phyloP scores from a whole-genome alignment of 805 yeast genomes.

The Sporopachydermia lactativora region DNA sequence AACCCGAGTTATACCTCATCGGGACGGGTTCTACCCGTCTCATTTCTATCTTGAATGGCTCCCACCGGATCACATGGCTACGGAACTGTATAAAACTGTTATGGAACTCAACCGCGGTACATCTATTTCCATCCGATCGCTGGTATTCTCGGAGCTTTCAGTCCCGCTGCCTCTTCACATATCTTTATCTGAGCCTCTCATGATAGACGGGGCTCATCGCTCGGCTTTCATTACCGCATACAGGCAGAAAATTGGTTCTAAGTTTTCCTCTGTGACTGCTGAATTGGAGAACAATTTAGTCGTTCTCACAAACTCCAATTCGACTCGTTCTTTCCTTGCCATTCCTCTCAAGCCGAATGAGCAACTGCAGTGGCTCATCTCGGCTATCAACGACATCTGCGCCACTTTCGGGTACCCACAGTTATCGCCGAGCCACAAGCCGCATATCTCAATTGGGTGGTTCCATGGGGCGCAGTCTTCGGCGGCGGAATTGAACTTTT shows the following conservation, averaged over 20 bases:
- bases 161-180: constrained; percentile 14
- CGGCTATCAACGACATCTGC: background rate
- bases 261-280: background rate
- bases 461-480: too few relatives aligned
- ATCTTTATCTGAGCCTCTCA: constrained; percentile 15
- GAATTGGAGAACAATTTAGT: background rate
- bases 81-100: constrained; percentile 3
- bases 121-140: constrained; percentile 5
- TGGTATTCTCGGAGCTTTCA: constrained; percentile 11
- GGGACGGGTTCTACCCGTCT: constrained; percentile 14
- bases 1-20: constrained; percentile 10
- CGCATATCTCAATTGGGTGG: background rate
- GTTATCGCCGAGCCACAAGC: background rate
- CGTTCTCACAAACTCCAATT: background rate
- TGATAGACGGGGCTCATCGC: constrained; percentile 9
- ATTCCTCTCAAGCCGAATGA: background rate
- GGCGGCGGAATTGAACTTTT: too few relatives aligned
- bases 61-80: constrained; percentile 6
- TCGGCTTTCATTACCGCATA: constrained; percentile 4
- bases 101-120: constrained; percentile 2
- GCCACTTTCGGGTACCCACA: background rate
- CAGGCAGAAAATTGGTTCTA: background rate
- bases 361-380: background rate
- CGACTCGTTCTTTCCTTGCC: background rate
- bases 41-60: constrained; percentile 16